Evolutionary conservation across 768 basidiomycete species (phyloP).

Genomic region (Tulasnella sp.): DNA sequence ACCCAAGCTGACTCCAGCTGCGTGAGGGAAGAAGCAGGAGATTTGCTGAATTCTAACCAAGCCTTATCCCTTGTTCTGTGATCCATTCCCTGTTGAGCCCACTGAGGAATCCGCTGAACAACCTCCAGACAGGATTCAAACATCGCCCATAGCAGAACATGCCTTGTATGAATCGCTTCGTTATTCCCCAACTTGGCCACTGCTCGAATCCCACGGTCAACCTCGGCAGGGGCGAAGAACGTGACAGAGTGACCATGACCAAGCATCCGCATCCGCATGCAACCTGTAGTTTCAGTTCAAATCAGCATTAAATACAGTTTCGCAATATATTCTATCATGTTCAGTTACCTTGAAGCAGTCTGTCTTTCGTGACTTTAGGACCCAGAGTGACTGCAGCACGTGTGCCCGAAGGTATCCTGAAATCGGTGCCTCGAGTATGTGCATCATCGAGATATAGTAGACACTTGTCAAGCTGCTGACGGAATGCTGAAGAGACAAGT

Average conservation of each 20-base stretch:
- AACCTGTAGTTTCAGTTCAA: constrained; percentile 27
- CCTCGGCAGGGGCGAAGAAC: constrained; percentile 36
- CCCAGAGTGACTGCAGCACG: constrained; percentile 6
- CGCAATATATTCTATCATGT: not conserved
- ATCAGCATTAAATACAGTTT: not conserved
- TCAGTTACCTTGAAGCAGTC: constrained; percentile 36
- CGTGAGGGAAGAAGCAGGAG: constrained; percentile 19
- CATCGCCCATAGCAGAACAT: constrained; percentile 36
- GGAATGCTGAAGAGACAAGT: constrained; percentile 3
- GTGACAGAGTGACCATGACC: constrained; percentile 36
- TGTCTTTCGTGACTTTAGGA: constrained; percentile 32
- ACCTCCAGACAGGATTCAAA: constrained; percentile 34
- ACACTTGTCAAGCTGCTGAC: not conserved
- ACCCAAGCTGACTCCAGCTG: constrained; percentile 26
- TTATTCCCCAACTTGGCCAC: too few relatives aligned
- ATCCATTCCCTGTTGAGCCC: constrained; percentile 31
- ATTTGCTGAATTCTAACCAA: constrained; percentile 20
- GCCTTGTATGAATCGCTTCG: constrained; percentile 10
- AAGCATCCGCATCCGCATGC: constrained; percentile 42
- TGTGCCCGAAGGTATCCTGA: not conserved
- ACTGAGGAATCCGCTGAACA: too few relatives aligned
- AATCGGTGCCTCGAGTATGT: constrained; percentile 8
- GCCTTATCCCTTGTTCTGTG: constrained; percentile 29
- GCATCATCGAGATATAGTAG: constrained; percentile 9
- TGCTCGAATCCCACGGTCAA: constrained; percentile 28